Conservation (phyloP, 2,329 filamentous ascomycete genomes). For the Arthrinium phaeospermum region DNA sequence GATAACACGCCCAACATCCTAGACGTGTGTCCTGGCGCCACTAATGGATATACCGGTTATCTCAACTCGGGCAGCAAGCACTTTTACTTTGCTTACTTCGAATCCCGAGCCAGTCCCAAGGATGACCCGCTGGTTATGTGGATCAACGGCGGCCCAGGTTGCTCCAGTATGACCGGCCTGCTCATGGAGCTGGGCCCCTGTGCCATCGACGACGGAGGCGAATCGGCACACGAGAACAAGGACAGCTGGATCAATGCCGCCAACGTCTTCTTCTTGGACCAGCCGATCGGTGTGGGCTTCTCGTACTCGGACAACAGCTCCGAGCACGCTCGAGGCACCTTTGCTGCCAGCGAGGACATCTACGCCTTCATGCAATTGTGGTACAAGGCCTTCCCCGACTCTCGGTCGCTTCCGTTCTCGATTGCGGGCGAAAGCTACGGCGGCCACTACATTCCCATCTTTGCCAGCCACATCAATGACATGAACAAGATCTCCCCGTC, state of each 20-base stretch:
- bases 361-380: conserved; percentile 56
- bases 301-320: conserved; percentile 45
- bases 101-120: conserved; percentile 15
- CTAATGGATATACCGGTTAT: not conserved
- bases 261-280: conserved; percentile 55
- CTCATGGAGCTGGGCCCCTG: conserved; percentile 22
- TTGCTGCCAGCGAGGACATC: conserved; percentile 52
- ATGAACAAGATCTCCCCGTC: conserved; percentile 48
- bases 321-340: conserved; percentile 43
- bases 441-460: conserved; percentile 53
- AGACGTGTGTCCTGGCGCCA: not conserved
- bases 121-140: conserved; percentile 32
- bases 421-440: conserved; percentile 57
- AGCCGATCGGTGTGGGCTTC: conserved; percentile 65
- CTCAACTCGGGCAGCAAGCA: conserved; percentile 8
- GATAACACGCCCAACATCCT: not conserved
- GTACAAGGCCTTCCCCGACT: conserved; percentile 49
- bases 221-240: conserved; percentile 53
- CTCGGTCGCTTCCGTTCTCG: conserved; percentile 45
- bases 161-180: conserved; percentile 29
- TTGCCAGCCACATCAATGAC: conserved; percentile 48
- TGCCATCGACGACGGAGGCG: conserved; percentile 42
- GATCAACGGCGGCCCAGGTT: conserved; percentile 33
- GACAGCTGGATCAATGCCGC: conserved; percentile 60
- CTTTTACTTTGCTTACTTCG: conserved; percentile 9